Evolutionary conservation across 306 rosid species (phyloP).

Genomic region (Albizia julibrissin): DNA sequence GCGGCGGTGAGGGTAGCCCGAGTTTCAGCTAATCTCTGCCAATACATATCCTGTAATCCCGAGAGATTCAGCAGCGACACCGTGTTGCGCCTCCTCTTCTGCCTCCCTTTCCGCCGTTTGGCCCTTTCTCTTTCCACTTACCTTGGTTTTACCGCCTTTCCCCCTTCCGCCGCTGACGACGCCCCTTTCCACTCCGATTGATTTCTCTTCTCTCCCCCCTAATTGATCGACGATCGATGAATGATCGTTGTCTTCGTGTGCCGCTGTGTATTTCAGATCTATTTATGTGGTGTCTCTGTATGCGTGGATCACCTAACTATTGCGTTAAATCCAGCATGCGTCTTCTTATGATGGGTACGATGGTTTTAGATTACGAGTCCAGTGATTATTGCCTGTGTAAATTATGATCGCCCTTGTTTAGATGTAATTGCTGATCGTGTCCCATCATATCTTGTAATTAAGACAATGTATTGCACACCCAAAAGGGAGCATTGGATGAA

Average conservation of each 20-base stretch:
- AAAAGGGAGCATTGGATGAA: not conserved
- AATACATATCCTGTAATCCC: conserved; percentile 86
- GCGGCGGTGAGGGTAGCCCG: conserved; percentile 61
- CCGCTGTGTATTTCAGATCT: not conserved
- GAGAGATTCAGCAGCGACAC: conserved; percentile 53
- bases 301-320: not conserved
- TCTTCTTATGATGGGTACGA: not conserved
- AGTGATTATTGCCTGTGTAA: not conserved
- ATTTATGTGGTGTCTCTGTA: not conserved
- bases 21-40: conserved; percentile 59
- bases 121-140: conserved; percentile 45
- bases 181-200: conserved; percentile 41
- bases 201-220: not conserved
- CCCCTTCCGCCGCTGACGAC: conserved; percentile 17
- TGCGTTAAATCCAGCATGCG: not conserved
- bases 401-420: not conserved
- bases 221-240: not conserved
- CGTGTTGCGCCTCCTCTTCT: conserved; percentile 67
- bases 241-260: not conserved
- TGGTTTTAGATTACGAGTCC: not conserved
- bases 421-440: not conserved
- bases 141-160: conserved; percentile 27
- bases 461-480: not conserved
- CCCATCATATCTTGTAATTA: not conserved
- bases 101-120: conserved; percentile 58